Evolutionary conservation across 2,329 filamentous ascomycete genomes (phyloP), one percentile per base, ranked within the genome.

Genomic region (Thelonectria discophora): DNA sequence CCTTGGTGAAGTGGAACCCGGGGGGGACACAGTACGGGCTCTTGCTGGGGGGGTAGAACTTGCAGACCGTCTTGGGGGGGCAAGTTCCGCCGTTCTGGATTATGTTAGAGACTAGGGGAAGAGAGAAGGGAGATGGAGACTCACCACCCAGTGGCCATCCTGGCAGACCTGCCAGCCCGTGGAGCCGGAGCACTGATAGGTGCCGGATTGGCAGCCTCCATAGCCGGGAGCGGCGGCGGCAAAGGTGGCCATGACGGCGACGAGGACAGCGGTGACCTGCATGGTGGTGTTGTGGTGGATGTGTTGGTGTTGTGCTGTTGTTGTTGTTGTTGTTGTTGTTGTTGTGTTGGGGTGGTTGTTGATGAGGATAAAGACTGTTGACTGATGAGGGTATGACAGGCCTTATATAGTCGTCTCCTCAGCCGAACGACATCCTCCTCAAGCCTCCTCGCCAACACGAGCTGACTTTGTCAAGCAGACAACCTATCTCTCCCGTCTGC

Each of bases 11-110:
- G 60, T 71, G 53, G 71, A 72, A 77, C 51, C 64, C 61, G 37
- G 73, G 67, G 12, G 75, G 75, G 7, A 79, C 73, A 53, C 77
- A 79, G 75, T 79, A 79, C 62, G 77, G 77, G 73, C 74, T 77
- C 49, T 62, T 52, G 70, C 71, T 79, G 40, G 65, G 57, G 42
- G 65, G 37, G 70, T 74, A 72, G 72, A 78, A 79, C 70, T 73
- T 72, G 71, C 77, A 79, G 39, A 65, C 39, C 15, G 76, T 77
- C 52, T 76, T 65, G 61, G 75, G 76, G 12, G 76, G 76, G 62
- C 77, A 79, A 55, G 60, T 55, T 11, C 77, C 77, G 20, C 68
- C 73, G 53, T 62, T 70, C 77, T 79, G 39, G 18, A 3, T n/a
- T n/a, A n/a, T n/a, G n/a, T n/a, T n/a, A n/a, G n/a, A n/a, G n/a